Evolutionary conservation across 306 rosid species (phyloP), one percentile per base, ranked within the genome.

Genomic region (Lathyrus tuberosus): DNA sequence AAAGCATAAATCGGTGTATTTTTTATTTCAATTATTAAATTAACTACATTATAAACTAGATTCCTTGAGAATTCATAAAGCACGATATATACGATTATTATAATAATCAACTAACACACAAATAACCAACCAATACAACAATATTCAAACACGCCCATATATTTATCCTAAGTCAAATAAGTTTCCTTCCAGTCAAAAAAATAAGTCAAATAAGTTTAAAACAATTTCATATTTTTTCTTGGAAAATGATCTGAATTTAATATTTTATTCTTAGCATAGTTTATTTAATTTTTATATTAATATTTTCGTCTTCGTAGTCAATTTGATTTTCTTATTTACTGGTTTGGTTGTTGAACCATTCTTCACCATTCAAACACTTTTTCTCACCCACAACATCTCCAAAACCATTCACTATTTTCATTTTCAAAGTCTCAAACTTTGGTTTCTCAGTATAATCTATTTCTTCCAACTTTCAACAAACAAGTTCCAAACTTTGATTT

Each of bases 401-500:
- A 52, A n/a, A 72, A 65, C 5, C 71, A 71, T 22, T 30, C 58
- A 60, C 48, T 28, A 35, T 48, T 52, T 46, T 12, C 46, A 3
- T 73, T 51, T 70, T 75, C 70, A 81, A 58, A 65, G 22, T 69
- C 79, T 75, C 40, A 72, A 42, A 52, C 72, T 65, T 69, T 4
- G 11, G 7, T 64, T 69, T 65, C 73, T 20, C 4, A 2, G 49
- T 18, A 16, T 37, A 22, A 38, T 60, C 51, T 67, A 13, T 69
- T 60, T 17, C 26, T 38, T 11, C 54, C 74, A 46, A 30, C 78
- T 69, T 68, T 71, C 38, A 53, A 67, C 12, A 8, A 57, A 71
- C 16, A n/a, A 38, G 31, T 68, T 22, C 5, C 67, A 62, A 14
- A 79, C 68, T 71, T 73, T 64, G 37, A 51, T 76, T 76, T 69